Evolutionary conservation across 2,329 filamentous ascomycete species (phyloP).

Genomic region (Botryotinia calthae): DNA sequence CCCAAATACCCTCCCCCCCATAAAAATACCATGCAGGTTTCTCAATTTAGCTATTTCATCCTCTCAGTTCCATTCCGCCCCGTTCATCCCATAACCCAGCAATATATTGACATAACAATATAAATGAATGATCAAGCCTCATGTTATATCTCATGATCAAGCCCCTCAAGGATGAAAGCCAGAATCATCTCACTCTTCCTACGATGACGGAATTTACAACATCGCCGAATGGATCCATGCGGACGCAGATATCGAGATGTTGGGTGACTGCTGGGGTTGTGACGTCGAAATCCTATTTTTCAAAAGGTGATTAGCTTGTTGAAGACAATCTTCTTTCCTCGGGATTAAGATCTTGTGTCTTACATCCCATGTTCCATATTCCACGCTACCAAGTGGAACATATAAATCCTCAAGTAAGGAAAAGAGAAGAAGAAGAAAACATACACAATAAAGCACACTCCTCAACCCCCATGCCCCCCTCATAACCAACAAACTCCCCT

Average conservation of each 20-base stretch:
- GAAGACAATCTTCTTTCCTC: too few relatives aligned
- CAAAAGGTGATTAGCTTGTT: too few relatives aligned
- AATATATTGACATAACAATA: neutral
- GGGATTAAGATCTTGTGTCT: neutral
- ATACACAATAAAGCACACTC: constrained; percentile 48
- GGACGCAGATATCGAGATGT: constrained; percentile 43
- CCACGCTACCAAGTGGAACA: neutral
- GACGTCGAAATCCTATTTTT: constrained; percentile 42
- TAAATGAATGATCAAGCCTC: neutral
- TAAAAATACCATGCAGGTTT: neutral
- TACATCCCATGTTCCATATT: neutral
- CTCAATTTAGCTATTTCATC: neutral
- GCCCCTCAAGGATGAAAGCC: neutral
- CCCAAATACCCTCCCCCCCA: neutral
- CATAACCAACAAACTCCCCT: constrained; percentile 46
- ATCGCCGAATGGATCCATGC: constrained; percentile 48
- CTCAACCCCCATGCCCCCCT: constrained; percentile 47
- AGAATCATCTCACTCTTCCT: constrained; percentile 30
- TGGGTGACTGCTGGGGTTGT: constrained; percentile 38
- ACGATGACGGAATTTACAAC: constrained; percentile 52
- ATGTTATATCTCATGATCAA: neutral
- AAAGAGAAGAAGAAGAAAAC: constrained; percentile 21
- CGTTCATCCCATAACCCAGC: neutral
- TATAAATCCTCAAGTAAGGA: neutral
- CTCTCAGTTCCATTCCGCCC: neutral